Base-by-base conservation (phyloP, 768 basidiomycete genomes). In the Scleroderma citrinum region DNA sequence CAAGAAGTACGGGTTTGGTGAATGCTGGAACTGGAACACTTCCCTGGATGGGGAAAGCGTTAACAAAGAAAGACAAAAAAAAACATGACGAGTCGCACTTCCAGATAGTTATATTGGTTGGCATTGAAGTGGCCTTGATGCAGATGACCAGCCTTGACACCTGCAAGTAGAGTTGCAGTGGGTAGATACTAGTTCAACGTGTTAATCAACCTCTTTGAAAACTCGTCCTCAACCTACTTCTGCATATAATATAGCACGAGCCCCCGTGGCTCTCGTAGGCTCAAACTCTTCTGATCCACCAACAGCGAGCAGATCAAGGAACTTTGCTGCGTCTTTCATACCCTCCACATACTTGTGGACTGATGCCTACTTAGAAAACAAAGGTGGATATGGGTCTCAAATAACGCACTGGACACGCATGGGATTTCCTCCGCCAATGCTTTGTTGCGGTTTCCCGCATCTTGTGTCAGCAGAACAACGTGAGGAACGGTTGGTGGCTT, bases 41-140 rank as follows among this genome's bases (percentile, higher is more conserved):
- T 7, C 93, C 95, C 87, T 92, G 56, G 1, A 30, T 12, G 19
- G 31, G 52, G 2, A 57, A 23, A 34, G 14, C 21, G 26, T 23
- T 4, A 19, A 7, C 48, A 34, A 29, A 29, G 26, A 16, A 43
- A 20, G 31, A 3, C 24, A 23, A 16, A 19, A 19, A 1, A 16
- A 29, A 12, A 17, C n/a, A n/a, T 39, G 11, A 14, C 16, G 23
- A 35, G 44, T 23, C n/a, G 46, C 30, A 85, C 90, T 76, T 97
- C 95, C 13, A 97, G 75, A 58, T 94, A 98, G 64, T 99, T 98
- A 69, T 93, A 99, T 55, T 84, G 84, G 57, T 90, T 96, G 2
- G 93, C 91, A 60, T 88, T 92, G 70, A 95, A 99, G 62, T 94
- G 85, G 0, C 96, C 96, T 69, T 97, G 92, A 59, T 92, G 81